phyloP scores from a whole-genome alignment of 345 rosid genomes.

The Ceriops tagal region DNA sequence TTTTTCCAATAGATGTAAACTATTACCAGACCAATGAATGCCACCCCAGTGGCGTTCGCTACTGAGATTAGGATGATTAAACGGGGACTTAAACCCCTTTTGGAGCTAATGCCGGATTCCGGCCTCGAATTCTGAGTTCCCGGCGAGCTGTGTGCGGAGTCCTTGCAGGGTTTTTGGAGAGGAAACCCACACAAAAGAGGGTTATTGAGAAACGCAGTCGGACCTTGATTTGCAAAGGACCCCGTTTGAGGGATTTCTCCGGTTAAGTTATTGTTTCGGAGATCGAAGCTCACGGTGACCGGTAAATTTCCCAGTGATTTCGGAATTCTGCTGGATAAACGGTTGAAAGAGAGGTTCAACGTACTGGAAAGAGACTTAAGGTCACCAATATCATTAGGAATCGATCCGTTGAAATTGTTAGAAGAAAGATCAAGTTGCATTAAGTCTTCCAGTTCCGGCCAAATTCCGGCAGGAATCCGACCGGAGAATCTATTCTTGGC shows the following conservation, averaged over 20 bases:
- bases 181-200: conserved; percentile 88
- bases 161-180: conserved; percentile 71
- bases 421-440: conserved; percentile 82
- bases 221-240: conserved; percentile 91
- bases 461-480: conserved; percentile 62
- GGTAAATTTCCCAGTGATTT: conserved; percentile 71
- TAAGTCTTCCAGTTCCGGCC: conserved; percentile 68
- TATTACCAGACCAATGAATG: conserved; percentile 60
- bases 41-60: conserved; percentile 80
- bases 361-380: conserved; percentile 69
- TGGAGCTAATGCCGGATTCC: conserved; percentile 21
- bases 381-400: conserved; percentile 71
- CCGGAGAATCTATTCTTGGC: conserved; percentile 64
- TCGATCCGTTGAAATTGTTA: conserved; percentile 56
- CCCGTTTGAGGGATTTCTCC: conserved; percentile 94
- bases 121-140: conserved; percentile 32
- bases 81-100: conserved; percentile 61
- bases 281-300: conserved; percentile 80
- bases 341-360: conserved; percentile 78
- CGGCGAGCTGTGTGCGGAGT: conserved; percentile 27
- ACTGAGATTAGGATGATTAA: conserved; percentile 66
- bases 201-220: conserved; percentile 86
- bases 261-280: conserved; percentile 66
- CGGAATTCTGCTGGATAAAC: conserved; percentile 71
- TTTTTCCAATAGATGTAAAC: conserved; percentile 89